Evolutionary conservation across 140 eudicot species (phyloP), one percentile per base, ranked within the genome.

Genomic region (Erigeron philadelphicus): DNA sequence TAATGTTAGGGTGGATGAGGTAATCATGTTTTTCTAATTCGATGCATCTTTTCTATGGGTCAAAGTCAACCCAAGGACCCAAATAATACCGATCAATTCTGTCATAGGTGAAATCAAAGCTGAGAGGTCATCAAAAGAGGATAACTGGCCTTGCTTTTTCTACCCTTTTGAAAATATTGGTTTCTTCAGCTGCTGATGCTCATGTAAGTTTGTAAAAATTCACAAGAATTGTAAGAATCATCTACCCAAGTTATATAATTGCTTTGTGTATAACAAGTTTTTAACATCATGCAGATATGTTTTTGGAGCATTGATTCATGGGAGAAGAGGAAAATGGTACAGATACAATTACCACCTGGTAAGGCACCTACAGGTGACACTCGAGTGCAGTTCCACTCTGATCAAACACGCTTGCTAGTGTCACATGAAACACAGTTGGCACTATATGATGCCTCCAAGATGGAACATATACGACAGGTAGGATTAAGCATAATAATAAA

Each of bases 221-320:
- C 38, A 31, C 38, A 31, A 31, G 38, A 31, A 1, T 31, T 31
- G 38, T 31, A 31, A 31, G 38, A 31, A 31, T 31, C 38, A 31
- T 31, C 3, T 31, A 31, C 4, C 3, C 3, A 4, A 31, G 38
- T 31, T 61, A 40, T 69, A 21, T 48, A 21, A 13, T 52, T 15
- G 11, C 23, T 52, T 64, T 46, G 66, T 60, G 7, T 44, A 18
- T 46, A 8, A 59, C 4, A 31, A 31, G 19, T 4, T 60, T 13
- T 25, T 60, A 46, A 10, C 8, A 16, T 68, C 38, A 31, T 31
- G 75, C 83, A 90, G 97, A 83, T 90, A 46, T 83, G 88, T 78
- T 72, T 85, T 23, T 90, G 97, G 97, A 90, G 96, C 84, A 90
- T 90, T 70, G 97, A 90, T 75, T 73, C 90, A 11, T 90, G 97